phyloP scores from a whole-genome alignment of 2,329 filamentous ascomycete genomes.

The Verticillium nubilum region DNA sequence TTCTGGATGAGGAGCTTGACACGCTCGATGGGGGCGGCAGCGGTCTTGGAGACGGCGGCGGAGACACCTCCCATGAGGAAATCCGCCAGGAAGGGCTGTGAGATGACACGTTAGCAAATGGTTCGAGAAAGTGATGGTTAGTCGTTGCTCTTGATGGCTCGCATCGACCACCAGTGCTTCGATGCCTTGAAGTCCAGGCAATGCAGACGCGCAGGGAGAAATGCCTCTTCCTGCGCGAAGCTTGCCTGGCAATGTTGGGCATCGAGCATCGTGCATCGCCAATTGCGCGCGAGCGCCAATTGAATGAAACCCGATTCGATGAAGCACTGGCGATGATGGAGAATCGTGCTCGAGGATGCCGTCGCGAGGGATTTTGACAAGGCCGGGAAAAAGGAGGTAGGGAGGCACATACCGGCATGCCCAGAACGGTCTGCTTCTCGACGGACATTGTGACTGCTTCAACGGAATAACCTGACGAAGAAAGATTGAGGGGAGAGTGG shows the following conservation, averaged over 20 bases:
- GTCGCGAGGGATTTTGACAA: constrained; percentile 20
- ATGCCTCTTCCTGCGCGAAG: neutral
- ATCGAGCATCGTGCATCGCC: neutral
- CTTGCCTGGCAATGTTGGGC: neutral
- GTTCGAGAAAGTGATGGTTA: neutral
- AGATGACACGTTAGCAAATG: constrained; percentile 3
- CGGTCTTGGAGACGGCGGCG: constrained; percentile 99
- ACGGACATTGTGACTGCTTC: constrained; percentile 47
- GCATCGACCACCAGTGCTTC: neutral
- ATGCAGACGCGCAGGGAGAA: neutral
- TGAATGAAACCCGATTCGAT: neutral
- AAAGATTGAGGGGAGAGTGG: constrained; percentile 57
- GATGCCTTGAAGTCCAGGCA: neutral
- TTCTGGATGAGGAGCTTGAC: constrained; percentile 99
- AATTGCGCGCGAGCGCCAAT: neutral
- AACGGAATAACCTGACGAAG: constrained; percentile 36
- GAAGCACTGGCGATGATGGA: constrained; percentile 12
- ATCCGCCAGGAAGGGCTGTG: constrained; percentile 89
- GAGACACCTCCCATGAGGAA: constrained; percentile 99
- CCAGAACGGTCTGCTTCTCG: constrained; percentile 54
- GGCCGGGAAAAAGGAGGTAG: constrained; percentile 8
- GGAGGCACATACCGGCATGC: constrained; percentile 57
- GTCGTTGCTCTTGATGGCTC: neutral
- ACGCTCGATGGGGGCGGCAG: constrained; percentile 99
- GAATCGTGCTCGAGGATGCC: constrained; percentile 9